Evolutionary conservation across 2,329 filamentous ascomycete genomes (phyloP).

Genomic region (Trematosphaeria pertusa): DNA sequence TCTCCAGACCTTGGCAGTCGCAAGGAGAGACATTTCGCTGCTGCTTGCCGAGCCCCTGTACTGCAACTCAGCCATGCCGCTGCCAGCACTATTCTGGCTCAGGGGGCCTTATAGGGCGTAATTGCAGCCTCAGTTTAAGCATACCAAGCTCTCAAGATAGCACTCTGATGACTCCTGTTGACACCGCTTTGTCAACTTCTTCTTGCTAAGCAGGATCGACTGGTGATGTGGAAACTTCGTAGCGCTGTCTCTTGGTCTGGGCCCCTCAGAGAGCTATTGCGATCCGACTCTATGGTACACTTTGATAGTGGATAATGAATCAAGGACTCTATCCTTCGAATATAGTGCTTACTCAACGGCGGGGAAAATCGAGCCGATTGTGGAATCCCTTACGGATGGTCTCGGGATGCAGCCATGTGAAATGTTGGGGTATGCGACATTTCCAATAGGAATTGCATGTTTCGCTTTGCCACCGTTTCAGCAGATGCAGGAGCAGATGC

Average conservation of each 20-base stretch:
- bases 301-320: not conserved
- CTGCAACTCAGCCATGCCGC: not conserved
- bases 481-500: constrained; percentile 3
- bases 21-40: too few relatives aligned
- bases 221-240: too few relatives aligned
- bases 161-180: not conserved
- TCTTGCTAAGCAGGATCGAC: too few relatives aligned
- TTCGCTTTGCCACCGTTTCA: constrained; percentile 17
- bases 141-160: not conserved
- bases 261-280: too few relatives aligned
- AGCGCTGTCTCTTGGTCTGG: too few relatives aligned
- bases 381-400: too few relatives aligned
- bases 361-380: not conserved
- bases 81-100: not conserved
- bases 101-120: not conserved
- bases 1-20: too few relatives aligned
- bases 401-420: too few relatives aligned
- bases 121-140: not conserved
- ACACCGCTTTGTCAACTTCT: not conserved
- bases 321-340: not conserved
- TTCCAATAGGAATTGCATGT: constrained; percentile 12
- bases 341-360: not conserved
- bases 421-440: constrained; percentile 18
- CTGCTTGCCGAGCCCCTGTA: not conserved
- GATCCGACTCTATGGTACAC: not conserved